Base-by-base conservation (phyloP, 495 filamentous ascomycete species). In the Penicillium daleae region DNA sequence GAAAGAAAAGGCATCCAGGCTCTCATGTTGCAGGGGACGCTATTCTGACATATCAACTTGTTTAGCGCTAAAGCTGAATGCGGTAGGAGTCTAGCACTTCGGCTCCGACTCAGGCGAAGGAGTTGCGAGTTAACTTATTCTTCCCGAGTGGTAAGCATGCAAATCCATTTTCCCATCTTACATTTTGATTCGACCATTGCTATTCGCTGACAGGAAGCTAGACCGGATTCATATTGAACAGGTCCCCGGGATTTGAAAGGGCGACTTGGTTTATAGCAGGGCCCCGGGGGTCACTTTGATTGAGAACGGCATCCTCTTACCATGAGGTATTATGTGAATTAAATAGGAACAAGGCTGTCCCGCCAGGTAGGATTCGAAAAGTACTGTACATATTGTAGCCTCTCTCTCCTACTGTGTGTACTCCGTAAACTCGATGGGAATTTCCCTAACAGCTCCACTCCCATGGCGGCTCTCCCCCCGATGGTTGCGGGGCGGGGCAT, bases 1-100 rank as follows among this genome's bases (percentile, higher is more conserved):
- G 27, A 44, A 33, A 57, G 48, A 21, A 46, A 24, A 53, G 35
- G n/a, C 21, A 37, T 54, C 42, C 39, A 59, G 48, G 17, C 19
- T 31, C 17, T n/a, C 40, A 15, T n/a, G 21, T 42, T 50, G 32
- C 58, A 32, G 27, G 32, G 52, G 51, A 59, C 50, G 55, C 55
- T 58, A 68, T 10, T 70, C 63, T 66, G 70, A 72, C 59, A 56
- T 60, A 65, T 70, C 67, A 68, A 53, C 58, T 64, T 56, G 17
- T 50, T 59, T 50, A 69, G 35, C 66, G 63, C 66, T 61, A 64
- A 21, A 39, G 8, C 64, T 62, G 10, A 39, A 65, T 42, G 21
- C 32, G 37, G 60, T 24, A 68, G 39, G 62, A 57, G 59, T 29
- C 59, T 61, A n/a, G 35, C 9, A 46, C 35, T 56, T 29, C 52